phyloP scores from a whole-genome alignment of 768 basidiomycete species.

The Naganishia kalamii region DNA sequence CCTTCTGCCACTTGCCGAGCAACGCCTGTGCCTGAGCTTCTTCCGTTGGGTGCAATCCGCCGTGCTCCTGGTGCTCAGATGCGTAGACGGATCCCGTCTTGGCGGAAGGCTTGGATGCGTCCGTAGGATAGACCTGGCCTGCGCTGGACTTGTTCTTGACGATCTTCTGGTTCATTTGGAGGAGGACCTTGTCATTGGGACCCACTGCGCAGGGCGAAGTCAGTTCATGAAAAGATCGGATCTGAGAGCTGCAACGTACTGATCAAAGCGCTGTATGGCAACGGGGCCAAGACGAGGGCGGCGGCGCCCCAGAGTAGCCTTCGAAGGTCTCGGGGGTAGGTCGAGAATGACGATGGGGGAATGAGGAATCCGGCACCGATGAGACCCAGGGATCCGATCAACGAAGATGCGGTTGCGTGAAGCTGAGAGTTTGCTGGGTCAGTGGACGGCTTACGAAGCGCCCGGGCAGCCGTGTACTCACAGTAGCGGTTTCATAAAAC shows the following conservation, averaged over 20 bases:
- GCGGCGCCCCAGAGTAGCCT: slow-evolving; percentile 17
- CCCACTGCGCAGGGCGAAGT: neutral
- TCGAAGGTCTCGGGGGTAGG: slow-evolving; percentile 17
- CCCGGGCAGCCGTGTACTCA: slow-evolving; percentile 4
- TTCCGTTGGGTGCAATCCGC: slow-evolving; percentile 6
- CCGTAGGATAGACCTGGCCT: slow-evolving; percentile 16
- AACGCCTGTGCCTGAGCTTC: slow-evolving; percentile 17
- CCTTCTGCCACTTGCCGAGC: slow-evolving; percentile 20
- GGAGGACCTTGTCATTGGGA: slow-evolving; percentile 20
- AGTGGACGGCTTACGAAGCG: neutral
- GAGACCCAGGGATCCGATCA: slow-evolving; percentile 17
- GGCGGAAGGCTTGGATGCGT: slow-evolving; percentile 13
- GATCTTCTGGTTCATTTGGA: slow-evolving; percentile 5
- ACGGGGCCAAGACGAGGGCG: slow-evolving; percentile 10
- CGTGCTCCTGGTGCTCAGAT: neutral
- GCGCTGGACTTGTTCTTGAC: slow-evolving; percentile 16
- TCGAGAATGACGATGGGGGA: slow-evolving; percentile 23
- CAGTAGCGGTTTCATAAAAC: slow-evolving; percentile 18
- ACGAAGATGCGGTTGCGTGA: slow-evolving; percentile 2
- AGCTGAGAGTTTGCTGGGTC: neutral
- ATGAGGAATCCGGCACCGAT: slow-evolving; percentile 17
- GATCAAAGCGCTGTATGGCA: slow-evolving; percentile 18
- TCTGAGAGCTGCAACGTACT: neutral
- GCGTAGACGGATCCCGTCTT: slow-evolving; percentile 11
- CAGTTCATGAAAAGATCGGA: neutral